Conservation (phyloP, 345 rosid species). For the Ricinus communis region DNA sequence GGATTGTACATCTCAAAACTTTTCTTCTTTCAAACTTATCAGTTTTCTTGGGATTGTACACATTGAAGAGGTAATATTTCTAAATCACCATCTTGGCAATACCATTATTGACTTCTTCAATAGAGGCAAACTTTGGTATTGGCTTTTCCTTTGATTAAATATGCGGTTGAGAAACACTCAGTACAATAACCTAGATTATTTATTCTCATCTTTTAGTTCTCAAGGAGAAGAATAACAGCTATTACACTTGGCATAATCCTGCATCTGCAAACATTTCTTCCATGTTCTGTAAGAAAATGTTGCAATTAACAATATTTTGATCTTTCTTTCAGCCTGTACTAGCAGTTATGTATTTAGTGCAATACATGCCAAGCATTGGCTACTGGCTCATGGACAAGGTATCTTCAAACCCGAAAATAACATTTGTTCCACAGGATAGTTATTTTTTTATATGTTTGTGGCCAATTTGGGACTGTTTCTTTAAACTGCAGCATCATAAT, state of each 20-base stretch:
- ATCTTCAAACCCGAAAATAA: slow-evolving; percentile 21
- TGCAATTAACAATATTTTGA: neutral
- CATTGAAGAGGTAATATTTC: neutral
- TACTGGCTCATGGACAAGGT: slow-evolving; percentile 98
- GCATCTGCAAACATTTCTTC: neutral
- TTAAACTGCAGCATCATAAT: neutral
- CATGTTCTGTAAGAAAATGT: neutral
- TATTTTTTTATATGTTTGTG: neutral
- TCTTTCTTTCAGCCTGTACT: slow-evolving; percentile 74
- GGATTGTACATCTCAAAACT: neutral
- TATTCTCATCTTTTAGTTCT: too few relatives aligned
- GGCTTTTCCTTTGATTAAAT: neutral
- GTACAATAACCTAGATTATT: too few relatives aligned
- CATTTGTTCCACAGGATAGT: neutral
- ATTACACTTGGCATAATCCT: neutral
- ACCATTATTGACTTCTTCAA: neutral
- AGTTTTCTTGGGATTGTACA: neutral
- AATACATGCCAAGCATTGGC: slow-evolving; percentile 81
- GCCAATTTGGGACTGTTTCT: neutral
- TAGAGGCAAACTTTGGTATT: neutral
- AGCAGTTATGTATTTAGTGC: slow-evolving; percentile 84
- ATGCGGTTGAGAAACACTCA: too few relatives aligned
- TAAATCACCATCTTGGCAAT: neutral
- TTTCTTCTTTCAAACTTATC: neutral
- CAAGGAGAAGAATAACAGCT: too few relatives aligned